Percentiles rank a stretch among this genome's conserved stretches.
phyloP scores from a whole-genome alignment of 2,329 filamentous ascomycete species.

The Penicillium aurantiogriseum region DNA sequence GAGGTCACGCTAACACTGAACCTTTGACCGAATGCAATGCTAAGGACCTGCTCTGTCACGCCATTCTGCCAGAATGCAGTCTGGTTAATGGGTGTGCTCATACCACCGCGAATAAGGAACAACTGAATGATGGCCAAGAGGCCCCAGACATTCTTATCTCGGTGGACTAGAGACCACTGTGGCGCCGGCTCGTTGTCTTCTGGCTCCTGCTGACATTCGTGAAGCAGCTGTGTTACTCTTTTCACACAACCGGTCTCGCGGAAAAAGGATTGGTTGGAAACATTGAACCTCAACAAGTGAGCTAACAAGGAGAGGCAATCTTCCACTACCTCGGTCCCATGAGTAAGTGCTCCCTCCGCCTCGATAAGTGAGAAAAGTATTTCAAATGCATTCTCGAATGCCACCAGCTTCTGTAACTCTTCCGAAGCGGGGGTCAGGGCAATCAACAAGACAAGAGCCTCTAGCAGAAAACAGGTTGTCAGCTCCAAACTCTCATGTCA shows the following conservation, averaged over 20 bases:
- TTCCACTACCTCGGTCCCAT: constrained; percentile 84
- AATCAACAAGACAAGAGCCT: constrained; percentile 81
- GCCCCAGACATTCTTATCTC: constrained; percentile 89
- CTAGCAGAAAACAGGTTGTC: constrained; percentile 39
- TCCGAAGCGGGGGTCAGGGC: constrained; percentile 81
- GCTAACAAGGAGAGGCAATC: constrained; percentile 89
- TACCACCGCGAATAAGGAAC: constrained; percentile 78
- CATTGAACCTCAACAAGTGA: constrained; percentile 81
- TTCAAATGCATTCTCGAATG: constrained; percentile 92
- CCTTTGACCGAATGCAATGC: constrained; percentile 73
- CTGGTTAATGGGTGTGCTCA: constrained; percentile 80
- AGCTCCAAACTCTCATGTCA: neutral
- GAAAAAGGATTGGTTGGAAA: constrained; percentile 91
- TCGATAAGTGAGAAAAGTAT: constrained; percentile 79
- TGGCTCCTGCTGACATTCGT: constrained; percentile 53
- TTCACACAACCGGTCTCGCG: constrained; percentile 82
- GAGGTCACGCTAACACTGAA: constrained; percentile 76
- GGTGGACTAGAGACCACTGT: constrained; percentile 72
- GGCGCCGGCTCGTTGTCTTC: constrained; percentile 58
- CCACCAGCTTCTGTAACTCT: constrained; percentile 92
- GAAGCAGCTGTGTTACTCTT: constrained; percentile 68
- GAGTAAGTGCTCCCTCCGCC: constrained; percentile 73
- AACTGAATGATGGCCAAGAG: constrained; percentile 81
- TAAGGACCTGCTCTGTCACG: constrained; percentile 73
- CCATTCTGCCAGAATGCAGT: constrained; percentile 80